Conservation (phyloP, 768 basidiomycete genomes). For the Heimioporus sp. region DNA sequence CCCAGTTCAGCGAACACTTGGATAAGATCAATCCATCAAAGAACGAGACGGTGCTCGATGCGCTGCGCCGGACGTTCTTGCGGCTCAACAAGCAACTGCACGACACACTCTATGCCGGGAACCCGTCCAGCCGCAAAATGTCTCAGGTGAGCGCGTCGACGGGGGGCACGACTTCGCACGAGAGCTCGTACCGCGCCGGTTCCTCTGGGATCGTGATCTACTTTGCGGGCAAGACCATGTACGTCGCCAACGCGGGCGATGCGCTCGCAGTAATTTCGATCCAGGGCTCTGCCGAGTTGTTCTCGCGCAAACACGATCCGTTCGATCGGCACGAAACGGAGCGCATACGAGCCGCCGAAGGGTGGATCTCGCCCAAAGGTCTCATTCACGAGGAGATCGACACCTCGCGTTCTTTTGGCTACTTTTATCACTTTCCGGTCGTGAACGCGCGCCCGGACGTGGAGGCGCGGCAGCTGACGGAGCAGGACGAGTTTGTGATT, state of each 20-base stretch:
- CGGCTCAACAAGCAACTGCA: slow-evolving; percentile 80
- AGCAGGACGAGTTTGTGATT: slow-evolving; percentile 94
- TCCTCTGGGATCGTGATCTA: slow-evolving; percentile 88
- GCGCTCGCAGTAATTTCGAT: slow-evolving; percentile 84
- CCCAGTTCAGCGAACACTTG: slow-evolving; percentile 60
- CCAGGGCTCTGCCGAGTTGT: slow-evolving; percentile 66
- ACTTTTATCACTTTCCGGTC: slow-evolving; percentile 84
- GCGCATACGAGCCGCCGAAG: slow-evolving; percentile 89
- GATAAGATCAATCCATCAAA: slow-evolving; percentile 36
- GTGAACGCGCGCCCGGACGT: slow-evolving; percentile 89
- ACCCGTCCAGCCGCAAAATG: slow-evolving; percentile 57
- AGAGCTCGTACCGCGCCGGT: slow-evolving; percentile 62
- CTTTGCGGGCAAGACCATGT: slow-evolving; percentile 72
- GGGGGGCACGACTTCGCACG: slow-evolving; percentile 33
- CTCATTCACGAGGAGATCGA: slow-evolving; percentile 90
- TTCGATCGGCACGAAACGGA: slow-evolving; percentile 81
- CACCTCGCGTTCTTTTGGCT: slow-evolving; percentile 91
- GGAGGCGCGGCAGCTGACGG: slow-evolving; percentile 61
- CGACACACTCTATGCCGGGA: slow-evolving; percentile 53
- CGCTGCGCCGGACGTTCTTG: slow-evolving; percentile 84
- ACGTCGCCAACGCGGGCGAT: slow-evolving; percentile 89
- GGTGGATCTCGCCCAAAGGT: slow-evolving; percentile 91
- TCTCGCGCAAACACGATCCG: slow-evolving; percentile 86
- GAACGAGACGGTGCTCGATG: slow-evolving; percentile 62
- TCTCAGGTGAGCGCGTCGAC: slow-evolving; percentile 59